Percentiles rank a stretch among this genome's conserved stretches.
These are phyloP conservation scores for Thelonectria olida DNA, from an alignment of 2,329 filamentous ascomycete genomes.

Conservation along the genomic window DNA sequence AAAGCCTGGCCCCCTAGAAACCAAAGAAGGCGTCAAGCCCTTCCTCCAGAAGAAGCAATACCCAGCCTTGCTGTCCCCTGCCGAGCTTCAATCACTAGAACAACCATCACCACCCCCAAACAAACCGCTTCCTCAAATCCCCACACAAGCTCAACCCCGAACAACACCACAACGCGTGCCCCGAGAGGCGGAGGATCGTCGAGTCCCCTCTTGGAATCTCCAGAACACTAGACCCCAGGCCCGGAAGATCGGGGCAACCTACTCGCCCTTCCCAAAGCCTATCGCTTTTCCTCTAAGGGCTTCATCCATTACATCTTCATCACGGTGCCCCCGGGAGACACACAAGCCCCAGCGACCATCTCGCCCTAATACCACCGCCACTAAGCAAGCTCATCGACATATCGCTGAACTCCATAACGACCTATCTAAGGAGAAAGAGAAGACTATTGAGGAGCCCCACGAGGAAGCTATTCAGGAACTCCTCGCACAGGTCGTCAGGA, in stretches of 20 bases:
- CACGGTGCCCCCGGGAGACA: slow-evolving; percentile 37
- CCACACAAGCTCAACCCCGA: not conserved
- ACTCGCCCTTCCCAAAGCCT: slow-evolving; percentile 55
- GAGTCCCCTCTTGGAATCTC: slow-evolving; percentile 40
- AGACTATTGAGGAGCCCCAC: not conserved
- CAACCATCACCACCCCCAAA: not conserved
- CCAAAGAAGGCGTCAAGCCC: not conserved
- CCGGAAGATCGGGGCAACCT: slow-evolving; percentile 43
- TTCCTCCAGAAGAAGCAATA: slow-evolving; percentile 38
- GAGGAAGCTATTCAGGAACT: not conserved
- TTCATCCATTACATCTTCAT: slow-evolving; percentile 37
- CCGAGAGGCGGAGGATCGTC: slow-evolving; percentile 3
- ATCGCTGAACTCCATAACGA: not conserved
- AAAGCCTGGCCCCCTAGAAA: slow-evolving; percentile 34
- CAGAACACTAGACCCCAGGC: slow-evolving; percentile 29
- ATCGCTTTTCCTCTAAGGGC: slow-evolving; percentile 47
- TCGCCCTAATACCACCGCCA: slow-evolving; percentile 40
- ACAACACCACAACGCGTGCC: not conserved
- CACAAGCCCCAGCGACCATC: slow-evolving; percentile 42
- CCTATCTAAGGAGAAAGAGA: not conserved
- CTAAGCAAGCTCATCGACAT: slow-evolving; percentile 9
- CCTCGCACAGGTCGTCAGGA: not conserved
- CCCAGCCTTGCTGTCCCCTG: slow-evolving; percentile 41
- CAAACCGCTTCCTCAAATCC: not conserved
- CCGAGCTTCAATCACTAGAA: not conserved